These are phyloP conservation scores for Lenwebbia sp. DNA, from an alignment of 345 rosid genomes.

Conservation along the genomic window DNA sequence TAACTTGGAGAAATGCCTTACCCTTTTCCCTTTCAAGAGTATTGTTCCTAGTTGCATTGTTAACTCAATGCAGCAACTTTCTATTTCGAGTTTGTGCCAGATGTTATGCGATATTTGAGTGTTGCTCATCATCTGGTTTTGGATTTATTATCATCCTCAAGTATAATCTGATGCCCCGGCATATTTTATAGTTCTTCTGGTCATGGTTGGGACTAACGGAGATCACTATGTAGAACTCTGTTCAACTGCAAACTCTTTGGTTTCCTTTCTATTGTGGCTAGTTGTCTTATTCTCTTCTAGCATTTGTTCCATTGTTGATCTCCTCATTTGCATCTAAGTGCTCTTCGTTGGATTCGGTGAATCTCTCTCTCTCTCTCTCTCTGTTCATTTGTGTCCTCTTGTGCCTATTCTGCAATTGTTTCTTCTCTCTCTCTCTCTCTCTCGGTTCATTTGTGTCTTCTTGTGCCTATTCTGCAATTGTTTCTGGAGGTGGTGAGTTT, in stretches of 20 bases:
- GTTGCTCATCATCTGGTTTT: neutral
- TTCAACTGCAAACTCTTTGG: neutral
- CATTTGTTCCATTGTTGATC: neutral
- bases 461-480: neutral
- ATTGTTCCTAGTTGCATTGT: neutral
- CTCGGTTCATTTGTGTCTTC: neutral
- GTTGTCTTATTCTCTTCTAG: neutral
- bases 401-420: neutral
- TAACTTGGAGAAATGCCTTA: neutral
- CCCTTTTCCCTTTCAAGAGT: neutral
- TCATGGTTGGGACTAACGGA: neutral
- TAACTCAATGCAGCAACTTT: neutral
- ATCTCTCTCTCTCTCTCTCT: neutral
- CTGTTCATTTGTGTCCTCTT: neutral
- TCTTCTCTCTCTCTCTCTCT: neutral
- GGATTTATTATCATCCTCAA: neutral
- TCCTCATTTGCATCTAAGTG: neutral
- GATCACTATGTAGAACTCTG: neutral
- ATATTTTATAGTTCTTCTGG: neutral
- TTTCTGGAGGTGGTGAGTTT: neutral
- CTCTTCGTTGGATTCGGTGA: neutral
- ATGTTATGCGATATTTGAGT: neutral
- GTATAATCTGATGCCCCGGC: neutral
- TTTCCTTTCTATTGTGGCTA: neutral
- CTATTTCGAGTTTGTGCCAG: neutral